Evolutionary conservation across 2,329 filamentous ascomycete genomes (phyloP), one percentile per base, ranked within the genome.

Genomic region (Microthyrium microscopicum): DNA sequence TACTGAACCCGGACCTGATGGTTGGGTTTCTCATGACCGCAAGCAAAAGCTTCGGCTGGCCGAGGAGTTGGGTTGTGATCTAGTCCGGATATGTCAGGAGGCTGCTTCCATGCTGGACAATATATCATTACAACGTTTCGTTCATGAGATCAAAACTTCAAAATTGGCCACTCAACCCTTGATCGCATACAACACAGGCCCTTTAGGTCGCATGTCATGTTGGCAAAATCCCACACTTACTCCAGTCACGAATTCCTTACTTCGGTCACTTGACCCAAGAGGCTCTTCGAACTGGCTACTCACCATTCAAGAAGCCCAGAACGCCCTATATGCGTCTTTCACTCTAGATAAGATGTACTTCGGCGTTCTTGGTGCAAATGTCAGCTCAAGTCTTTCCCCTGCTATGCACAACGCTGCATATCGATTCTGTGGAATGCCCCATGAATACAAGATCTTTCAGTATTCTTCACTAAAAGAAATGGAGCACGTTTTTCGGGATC

Each of bases 391-490:
- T 47, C 51, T 84, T 36, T 83, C 78, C 0, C 78, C 79, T 1
- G 73, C 74, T 5, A 84, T 84, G 77, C 78, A 85, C 49, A 79
- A 73, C 35, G 64, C 73, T 5, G 78, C 77, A 0, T 71, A 79
- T 37, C 59, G 63, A 33, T 66, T 64, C 17, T 71, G 71, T 41
- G 78, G 77, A 0, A 70, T 84, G 48, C 72, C 70, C 0, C 78
- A 84, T 43, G 52, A 62, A 5, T 83, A 81, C 46, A 55, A 60
- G n/a, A 70, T 71, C 2, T 63, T 71, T 36, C 74, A 78, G 31
- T 72, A 73, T 4, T 55, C 62, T 13, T 70, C 69, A 0, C 50
- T 84, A 8, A 66, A 69, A 24, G 68, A 70, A 8, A 57, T 84
- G n/a, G 65, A 67, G 40, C 63, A 70, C 15, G 57, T 81, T 3